A percentile compares a stretch with the other conserved stretches of the same genome.
Evolutionary conservation across 495 filamentous ascomycete species (phyloP).

Genomic region (Xylaria castorea): DNA sequence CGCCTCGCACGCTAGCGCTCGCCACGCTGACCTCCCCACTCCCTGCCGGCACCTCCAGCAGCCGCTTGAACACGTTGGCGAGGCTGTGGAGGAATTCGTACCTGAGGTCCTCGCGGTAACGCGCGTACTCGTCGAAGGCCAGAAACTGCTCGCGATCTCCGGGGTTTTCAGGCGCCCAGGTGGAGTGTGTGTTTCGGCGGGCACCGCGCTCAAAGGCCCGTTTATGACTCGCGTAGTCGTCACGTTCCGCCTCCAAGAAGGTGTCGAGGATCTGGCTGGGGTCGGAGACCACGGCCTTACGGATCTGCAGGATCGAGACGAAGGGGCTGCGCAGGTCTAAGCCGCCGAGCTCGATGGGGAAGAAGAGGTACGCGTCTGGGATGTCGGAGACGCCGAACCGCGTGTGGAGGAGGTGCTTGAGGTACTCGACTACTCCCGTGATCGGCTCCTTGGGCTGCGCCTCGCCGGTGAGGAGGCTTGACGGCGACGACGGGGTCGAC

Average conservation of each 20-base stretch:
- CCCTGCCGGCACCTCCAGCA: slow-evolving; percentile 41
- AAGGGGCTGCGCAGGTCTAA: slow-evolving; percentile 65
- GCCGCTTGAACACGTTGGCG: slow-evolving; percentile 42
- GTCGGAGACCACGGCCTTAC: slow-evolving; percentile 57
- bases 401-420: slow-evolving; percentile 59
- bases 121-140: slow-evolving; percentile 59
- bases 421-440: slow-evolving; percentile 63
- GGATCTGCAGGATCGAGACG: slow-evolving; percentile 59
- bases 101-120: slow-evolving; percentile 56
- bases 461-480: slow-evolving; percentile 13
- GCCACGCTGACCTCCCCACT: neutral
- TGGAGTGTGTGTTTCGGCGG: neutral
- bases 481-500: slow-evolving; percentile 31
- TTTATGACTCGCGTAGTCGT: slow-evolving; percentile 56
- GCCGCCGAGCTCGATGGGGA: slow-evolving; percentile 65
- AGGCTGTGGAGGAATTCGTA: slow-evolving; percentile 36
- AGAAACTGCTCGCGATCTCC: slow-evolving; percentile 51
- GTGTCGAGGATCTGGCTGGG: slow-evolving; percentile 52
- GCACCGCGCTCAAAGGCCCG: slow-evolving; percentile 49
- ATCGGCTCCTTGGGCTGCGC: slow-evolving; percentile 29
- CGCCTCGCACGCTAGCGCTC: slow-evolving; percentile 39
- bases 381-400: slow-evolving; percentile 63
- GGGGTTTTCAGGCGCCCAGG: slow-evolving; percentile 32
- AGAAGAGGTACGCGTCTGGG: slow-evolving; percentile 73
- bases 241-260: slow-evolving; percentile 53